Percentiles rank a stretch among this genome's conserved stretches.
Conservation (phyloP, 495 filamentous ascomycete genomes). For the Echria macrotheca region DNA sequence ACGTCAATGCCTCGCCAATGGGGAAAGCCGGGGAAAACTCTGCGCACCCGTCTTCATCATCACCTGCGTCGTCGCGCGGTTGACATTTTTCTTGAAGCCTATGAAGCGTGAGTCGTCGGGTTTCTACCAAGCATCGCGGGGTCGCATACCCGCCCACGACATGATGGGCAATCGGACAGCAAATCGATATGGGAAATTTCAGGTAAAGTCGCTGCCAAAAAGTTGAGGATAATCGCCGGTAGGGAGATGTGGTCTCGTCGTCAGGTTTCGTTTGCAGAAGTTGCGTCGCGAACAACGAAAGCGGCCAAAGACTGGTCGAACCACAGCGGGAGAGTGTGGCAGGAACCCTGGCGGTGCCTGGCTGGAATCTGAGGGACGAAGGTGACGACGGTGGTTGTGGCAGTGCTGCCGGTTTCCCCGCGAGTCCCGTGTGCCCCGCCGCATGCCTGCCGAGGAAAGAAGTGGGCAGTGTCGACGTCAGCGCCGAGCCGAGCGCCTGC, state of each 20-base stretch:
- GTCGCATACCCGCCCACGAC: slow-evolving; percentile 55
- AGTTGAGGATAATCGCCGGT: too few species aligned
- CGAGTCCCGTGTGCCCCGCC: not conserved
- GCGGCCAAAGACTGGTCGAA: too few species aligned
- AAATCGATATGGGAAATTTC: too few species aligned
- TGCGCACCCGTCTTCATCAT: slow-evolving; percentile 94
- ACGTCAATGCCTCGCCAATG: not conserved
- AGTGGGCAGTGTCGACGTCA: slow-evolving; percentile 10
- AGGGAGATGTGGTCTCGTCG: too few species aligned
- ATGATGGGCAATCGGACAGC: slow-evolving; percentile 37
- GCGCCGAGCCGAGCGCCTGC: too few species aligned
- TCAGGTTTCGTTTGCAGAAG: too few species aligned
- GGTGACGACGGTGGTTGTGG: slow-evolving; percentile 18
- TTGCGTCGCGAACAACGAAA: too few species aligned
- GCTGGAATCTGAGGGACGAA: not conserved
- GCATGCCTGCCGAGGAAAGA: slow-evolving; percentile 4
- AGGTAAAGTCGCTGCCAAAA: too few species aligned
- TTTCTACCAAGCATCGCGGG: slow-evolving; percentile 14
- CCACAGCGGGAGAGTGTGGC: too few species aligned
- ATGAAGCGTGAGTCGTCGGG: slow-evolving; percentile 2
- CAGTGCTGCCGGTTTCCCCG: slow-evolving; percentile 12
- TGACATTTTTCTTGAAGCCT: slow-evolving; percentile 99
- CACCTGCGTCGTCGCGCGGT: slow-evolving; percentile 96
- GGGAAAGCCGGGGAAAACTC: not conserved
- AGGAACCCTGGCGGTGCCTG: not conserved